Conservation (phyloP, 192 early-diverging fungal species). For the Coemansia sp. region DNA sequence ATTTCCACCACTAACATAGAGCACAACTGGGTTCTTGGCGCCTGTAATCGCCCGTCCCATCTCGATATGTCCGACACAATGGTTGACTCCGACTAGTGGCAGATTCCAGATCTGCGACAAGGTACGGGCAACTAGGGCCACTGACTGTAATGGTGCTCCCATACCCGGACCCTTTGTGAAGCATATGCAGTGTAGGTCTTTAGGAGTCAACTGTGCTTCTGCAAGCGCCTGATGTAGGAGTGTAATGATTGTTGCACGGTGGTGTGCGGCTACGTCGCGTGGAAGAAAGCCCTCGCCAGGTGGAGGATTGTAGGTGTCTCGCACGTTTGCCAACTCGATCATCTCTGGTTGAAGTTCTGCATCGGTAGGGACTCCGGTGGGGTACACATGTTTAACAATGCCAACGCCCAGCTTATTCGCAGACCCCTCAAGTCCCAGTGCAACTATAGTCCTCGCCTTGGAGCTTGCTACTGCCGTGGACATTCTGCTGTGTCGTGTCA, state of each 20-base stretch:
- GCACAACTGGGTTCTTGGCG: constrained; percentile 89
- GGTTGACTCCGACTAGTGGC: constrained; percentile 94
- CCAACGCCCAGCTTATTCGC: constrained; percentile 99
- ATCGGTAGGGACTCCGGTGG: constrained; percentile 27
- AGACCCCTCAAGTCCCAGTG: constrained; percentile 80
- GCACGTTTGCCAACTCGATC: constrained; percentile 80
- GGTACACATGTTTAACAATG: constrained; percentile 73
- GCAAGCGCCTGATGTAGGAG: constrained; percentile 75
- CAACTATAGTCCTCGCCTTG: constrained; percentile 57
- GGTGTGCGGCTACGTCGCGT: constrained; percentile 90
- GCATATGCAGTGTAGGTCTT: constrained; percentile 88
- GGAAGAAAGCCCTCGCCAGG: constrained; percentile 95
- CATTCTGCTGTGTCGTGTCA: not conserved
- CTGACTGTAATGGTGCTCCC: constrained; percentile 90
- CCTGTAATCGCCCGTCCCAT: constrained; percentile 98
- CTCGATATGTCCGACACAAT: constrained; percentile 98
- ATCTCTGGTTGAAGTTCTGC: constrained; percentile 57
- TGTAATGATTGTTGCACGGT: constrained; percentile 71
- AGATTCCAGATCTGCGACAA: constrained; percentile 87
- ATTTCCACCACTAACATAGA: constrained; percentile 98
- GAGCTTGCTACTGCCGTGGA: not conserved
- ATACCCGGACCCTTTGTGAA: constrained; percentile 99
- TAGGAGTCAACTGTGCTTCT: constrained; percentile 68
- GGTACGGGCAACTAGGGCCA: constrained; percentile 91
- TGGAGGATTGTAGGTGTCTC: constrained; percentile 95